phyloP scores from a whole-genome alignment of 1,139 yeast species.

The Geotrichum cucujoidarum region DNA sequence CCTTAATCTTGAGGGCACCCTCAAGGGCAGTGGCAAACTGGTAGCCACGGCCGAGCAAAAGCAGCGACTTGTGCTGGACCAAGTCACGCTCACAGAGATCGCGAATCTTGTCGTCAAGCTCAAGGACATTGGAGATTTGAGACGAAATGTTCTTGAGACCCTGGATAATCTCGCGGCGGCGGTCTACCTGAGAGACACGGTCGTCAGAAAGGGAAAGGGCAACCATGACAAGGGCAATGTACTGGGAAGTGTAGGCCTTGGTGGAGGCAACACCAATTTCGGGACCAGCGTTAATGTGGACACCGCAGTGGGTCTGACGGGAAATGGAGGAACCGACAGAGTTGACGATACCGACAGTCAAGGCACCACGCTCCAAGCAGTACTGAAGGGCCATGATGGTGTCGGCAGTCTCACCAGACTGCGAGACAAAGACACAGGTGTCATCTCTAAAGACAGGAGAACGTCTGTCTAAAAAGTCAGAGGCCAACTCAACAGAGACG shows the following conservation, averaged over 20 bases:
- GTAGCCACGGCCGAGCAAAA: conserved; percentile 94
- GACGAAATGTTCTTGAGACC: conserved; percentile 81
- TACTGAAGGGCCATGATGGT: conserved; percentile 94
- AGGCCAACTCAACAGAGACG: conserved; percentile 91
- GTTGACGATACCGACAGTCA: conserved; percentile 93
- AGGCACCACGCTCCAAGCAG: conserved; percentile 94
- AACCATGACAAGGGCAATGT: conserved; percentile 93
- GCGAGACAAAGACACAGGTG: conserved; percentile 95
- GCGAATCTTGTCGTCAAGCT: conserved; percentile 70
- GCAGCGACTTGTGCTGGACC: conserved; percentile 76
- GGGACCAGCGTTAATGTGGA: conserved; percentile 98
- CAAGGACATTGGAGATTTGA: conserved; percentile 74
- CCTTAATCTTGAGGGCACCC: conserved; percentile 97
- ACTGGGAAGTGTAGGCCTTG: conserved; percentile 97
- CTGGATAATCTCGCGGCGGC: conserved; percentile 81
- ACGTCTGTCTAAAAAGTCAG: conserved; percentile 91
- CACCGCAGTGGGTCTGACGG: conserved; percentile 97
- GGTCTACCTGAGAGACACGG: conserved; percentile 65
- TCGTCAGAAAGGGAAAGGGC: conserved; percentile 93
- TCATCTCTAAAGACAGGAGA: conserved; percentile 98
- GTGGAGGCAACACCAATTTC: conserved; percentile 99
- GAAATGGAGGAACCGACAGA: conserved; percentile 96
- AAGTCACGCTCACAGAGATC: conserved; percentile 66
- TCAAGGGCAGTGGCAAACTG: conserved; percentile 97
- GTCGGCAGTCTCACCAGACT: conserved; percentile 99